Percentiles rank a stretch among this genome's conserved stretches.
phyloP scores from a whole-genome alignment of 192 early-diverging fungal genomes.

The Mortierella hygrophila region DNA sequence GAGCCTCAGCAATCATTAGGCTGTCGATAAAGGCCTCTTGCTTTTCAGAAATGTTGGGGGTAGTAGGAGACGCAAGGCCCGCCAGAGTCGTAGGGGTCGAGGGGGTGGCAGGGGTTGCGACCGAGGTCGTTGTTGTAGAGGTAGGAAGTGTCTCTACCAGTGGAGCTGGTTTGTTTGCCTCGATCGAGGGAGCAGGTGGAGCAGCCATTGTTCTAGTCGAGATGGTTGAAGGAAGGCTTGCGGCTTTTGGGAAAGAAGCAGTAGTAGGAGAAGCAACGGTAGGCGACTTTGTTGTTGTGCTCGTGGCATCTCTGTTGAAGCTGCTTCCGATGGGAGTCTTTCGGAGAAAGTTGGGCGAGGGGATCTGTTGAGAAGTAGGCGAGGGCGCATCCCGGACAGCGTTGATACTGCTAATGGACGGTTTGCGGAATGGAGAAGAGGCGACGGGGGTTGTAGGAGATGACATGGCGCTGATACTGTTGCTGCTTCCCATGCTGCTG shows the following conservation, averaged over 20 bases:
- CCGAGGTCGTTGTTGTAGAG: neutral
- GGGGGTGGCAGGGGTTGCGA: neutral
- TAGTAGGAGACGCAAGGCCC: neutral
- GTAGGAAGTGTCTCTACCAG: neutral
- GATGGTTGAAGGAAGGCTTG: neutral
- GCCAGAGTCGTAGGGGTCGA: neutral
- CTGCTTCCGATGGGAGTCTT: neutral
- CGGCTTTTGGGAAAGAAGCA: neutral
- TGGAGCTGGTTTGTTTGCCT: neutral
- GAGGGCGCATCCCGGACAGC: neutral
- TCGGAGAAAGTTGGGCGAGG: neutral
- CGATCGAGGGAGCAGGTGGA: neutral
- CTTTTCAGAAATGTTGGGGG: neutral
- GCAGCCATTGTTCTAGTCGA: neutral
- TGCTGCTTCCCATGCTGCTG: neutral
- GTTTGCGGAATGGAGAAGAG: conserved; percentile 25
- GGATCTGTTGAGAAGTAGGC: neutral
- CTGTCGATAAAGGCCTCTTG: neutral
- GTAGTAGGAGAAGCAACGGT: neutral
- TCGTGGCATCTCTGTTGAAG: neutral
- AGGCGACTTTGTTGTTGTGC: neutral
- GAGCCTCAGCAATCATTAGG: neutral
- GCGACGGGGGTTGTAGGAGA: conserved; percentile 25
- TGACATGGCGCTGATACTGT: neutral
- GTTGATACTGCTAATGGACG: conserved; percentile 12